Percentiles rank a stretch among this genome's conserved stretches.
These are phyloP conservation scores for Aaosphaeria arxii DNA, from an alignment of 2,329 filamentous ascomycete species.

Conservation along the genomic window DNA sequence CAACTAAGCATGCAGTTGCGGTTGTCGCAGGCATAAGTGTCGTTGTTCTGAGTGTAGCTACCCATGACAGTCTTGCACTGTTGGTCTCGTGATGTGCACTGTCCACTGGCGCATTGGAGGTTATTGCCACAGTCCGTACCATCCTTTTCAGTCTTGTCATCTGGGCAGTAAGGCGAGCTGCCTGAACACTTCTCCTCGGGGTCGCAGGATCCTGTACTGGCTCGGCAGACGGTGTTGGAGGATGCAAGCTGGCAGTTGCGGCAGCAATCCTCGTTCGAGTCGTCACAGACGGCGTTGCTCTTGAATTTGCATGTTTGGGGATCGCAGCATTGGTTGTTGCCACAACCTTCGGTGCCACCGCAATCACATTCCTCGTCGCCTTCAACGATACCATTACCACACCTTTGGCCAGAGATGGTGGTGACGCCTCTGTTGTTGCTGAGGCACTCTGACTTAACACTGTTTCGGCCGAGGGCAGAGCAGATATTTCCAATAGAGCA, in stretches of 20 bases:
- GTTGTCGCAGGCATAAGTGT: constrained; percentile 75
- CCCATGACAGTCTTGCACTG: constrained; percentile 88
- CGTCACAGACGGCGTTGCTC: constrained; percentile 70
- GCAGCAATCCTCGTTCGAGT: constrained; percentile 84
- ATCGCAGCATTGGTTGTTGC: constrained; percentile 77
- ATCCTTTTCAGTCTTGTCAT: constrained; percentile 66
- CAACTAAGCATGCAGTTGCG: constrained; percentile 76
- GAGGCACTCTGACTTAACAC: constrained; percentile 73
- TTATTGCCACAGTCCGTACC: constrained; percentile 68
- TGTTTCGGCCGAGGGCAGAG: constrained; percentile 73
- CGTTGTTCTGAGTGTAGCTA: constrained; percentile 66
- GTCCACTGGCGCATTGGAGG: constrained; percentile 81
- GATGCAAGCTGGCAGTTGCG: constrained; percentile 66
- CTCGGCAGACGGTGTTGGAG: constrained; percentile 72
- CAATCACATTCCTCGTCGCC: constrained; percentile 94
- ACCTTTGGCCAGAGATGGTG: constrained; percentile 79
- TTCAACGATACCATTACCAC: constrained; percentile 97
- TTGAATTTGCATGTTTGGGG: constrained; percentile 83
- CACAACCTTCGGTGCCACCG: constrained; percentile 71
- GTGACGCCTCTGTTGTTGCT: constrained; percentile 81
- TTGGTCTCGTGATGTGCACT: constrained; percentile 87
- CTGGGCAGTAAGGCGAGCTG: constrained; percentile 67
- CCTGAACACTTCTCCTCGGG: constrained; percentile 81
- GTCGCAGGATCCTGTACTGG: constrained; percentile 78
- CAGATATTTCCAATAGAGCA: constrained; percentile 95